Base-by-base conservation (phyloP, 805 yeast species). In the Hanseniaspora valbyensis region DNA sequence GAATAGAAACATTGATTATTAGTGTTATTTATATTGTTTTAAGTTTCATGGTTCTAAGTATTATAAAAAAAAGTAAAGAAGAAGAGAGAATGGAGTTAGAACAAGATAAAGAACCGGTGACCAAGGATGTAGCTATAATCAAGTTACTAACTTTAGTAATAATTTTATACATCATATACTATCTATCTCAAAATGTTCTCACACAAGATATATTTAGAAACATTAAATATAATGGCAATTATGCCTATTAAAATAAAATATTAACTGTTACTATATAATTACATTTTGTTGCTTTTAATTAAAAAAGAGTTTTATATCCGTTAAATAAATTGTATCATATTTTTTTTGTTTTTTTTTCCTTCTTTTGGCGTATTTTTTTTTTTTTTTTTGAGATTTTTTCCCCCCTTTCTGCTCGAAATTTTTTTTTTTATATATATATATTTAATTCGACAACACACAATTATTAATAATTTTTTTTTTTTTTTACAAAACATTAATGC, bases 1-100 rank as follows among this genome's bases (percentile, higher is more conserved):
- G 92, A 0, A 64, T 75, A 3, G 94, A 84, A 59, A 71, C 79
- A 3, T 58, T 78, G 4, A 61, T 80, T 2, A 73, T 81, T 7
- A 72, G 76, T 2, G 61, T 58, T 1, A 67, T 75, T 55, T 84
- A 83, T 57, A 54, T 72, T 5, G 56, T 64, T 0, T 66, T 83
- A 55, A 76, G 74, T 0, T 46, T 63, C 0, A 53, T 70, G 4
- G 46, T 75, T n/a, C 57, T 75, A 10, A 48, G 59, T 0, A 61
- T 83, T 40, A 66, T 75, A 4, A 58, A 54, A 58, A 51, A 78
- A 65, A 58, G 70, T 14, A 55, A 19, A 16, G 40, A 36, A n/a
- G 44, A 44, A 9, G 34, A 32, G 4, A n/a, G 8, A 8, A 26
- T n/a, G 10, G 21, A 25, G 3, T 10, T 4, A 30, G 40, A 34